These are phyloP conservation scores for Fraxinus angustifolia DNA, from an alignment of 305 asterid species.

Conservation along the genomic window DNA sequence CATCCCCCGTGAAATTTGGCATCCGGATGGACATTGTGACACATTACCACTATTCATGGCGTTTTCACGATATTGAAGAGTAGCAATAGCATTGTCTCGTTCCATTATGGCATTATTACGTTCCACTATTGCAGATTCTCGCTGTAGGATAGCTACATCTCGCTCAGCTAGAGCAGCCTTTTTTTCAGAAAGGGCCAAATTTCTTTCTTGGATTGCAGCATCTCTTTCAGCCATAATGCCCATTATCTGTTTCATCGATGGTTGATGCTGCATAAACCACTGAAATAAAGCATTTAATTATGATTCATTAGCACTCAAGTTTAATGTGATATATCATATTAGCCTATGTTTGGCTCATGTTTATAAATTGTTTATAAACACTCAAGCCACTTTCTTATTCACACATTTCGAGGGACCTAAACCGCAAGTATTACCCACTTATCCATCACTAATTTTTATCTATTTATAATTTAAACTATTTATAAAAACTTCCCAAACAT, in stretches of 20 bases:
- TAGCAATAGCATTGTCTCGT: conserved; percentile 79
- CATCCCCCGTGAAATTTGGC: conserved; percentile 66
- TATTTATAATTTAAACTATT: neutral
- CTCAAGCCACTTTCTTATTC: neutral
- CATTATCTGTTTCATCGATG: conserved; percentile 63
- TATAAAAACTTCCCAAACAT: neutral
- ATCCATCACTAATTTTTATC: neutral
- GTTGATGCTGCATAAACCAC: conserved; percentile 64
- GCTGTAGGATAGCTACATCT: conserved; percentile 75
- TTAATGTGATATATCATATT: neutral
- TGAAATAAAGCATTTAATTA: conserved; percentile 19
- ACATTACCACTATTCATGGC: conserved; percentile 45
- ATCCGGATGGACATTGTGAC: conserved; percentile 64
- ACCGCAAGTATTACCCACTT: neutral
- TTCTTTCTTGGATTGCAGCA: conserved; percentile 88
- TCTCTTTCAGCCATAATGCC: conserved; percentile 86
- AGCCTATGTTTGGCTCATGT: neutral
- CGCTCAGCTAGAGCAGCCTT: conserved; percentile 85
- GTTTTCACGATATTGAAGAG: conserved; percentile 70
- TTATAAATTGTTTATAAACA: neutral
- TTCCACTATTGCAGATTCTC: conserved; percentile 82
- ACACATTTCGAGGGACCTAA: neutral
- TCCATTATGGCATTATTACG: conserved; percentile 78
- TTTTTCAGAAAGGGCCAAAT: conserved; percentile 80
- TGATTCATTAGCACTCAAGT: conserved; percentile 25